These are phyloP conservation scores for Alectoria sarmentosa DNA, from an alignment of 495 filamentous ascomycete species.

Conservation along the genomic window DNA sequence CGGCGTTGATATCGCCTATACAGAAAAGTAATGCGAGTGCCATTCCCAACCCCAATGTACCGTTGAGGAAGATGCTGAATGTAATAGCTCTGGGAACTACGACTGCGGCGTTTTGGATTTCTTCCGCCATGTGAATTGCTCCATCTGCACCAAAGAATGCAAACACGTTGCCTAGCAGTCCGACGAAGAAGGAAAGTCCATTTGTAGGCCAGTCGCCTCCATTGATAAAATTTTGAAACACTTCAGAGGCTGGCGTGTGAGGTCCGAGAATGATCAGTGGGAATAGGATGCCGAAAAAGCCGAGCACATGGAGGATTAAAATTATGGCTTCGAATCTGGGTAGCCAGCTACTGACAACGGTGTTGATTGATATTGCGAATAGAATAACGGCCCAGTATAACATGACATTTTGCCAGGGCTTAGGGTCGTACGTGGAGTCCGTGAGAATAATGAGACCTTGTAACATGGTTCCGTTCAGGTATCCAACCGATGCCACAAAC, in stretches of 20 bases:
- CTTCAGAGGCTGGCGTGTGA: slow-evolving; percentile 7
- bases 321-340: slow-evolving; percentile 39
- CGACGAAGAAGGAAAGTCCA: slow-evolving; percentile 38
- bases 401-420: slow-evolving; percentile 38
- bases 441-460: slow-evolving; percentile 39
- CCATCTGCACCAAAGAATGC: slow-evolving; percentile 33
- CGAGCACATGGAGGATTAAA: slow-evolving; percentile 43
- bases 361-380: slow-evolving; percentile 37
- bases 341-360: slow-evolving; percentile 32
- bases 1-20: slow-evolving; percentile 27
- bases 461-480: slow-evolving; percentile 37
- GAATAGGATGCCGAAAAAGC: slow-evolving; percentile 22
- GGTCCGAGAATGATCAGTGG: slow-evolving; percentile 36
- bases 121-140: slow-evolving; percentile 35
- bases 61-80: slow-evolving; percentile 37
- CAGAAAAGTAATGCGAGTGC: slow-evolving; percentile 29
- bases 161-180: slow-evolving; percentile 37
- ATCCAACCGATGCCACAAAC: slow-evolving; percentile 27
- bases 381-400: slow-evolving; percentile 32
- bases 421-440: slow-evolving; percentile 33
- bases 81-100: slow-evolving; percentile 42
- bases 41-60: slow-evolving; percentile 31
- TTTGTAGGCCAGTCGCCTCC: slow-evolving; percentile 40
- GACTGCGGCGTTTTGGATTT: slow-evolving; percentile 36
- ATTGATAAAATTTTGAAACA: slow-evolving; percentile 34